Evolutionary conservation across 371 early-diverging fungal species (phyloP).

Genomic region (Rhizopus microsporus): DNA sequence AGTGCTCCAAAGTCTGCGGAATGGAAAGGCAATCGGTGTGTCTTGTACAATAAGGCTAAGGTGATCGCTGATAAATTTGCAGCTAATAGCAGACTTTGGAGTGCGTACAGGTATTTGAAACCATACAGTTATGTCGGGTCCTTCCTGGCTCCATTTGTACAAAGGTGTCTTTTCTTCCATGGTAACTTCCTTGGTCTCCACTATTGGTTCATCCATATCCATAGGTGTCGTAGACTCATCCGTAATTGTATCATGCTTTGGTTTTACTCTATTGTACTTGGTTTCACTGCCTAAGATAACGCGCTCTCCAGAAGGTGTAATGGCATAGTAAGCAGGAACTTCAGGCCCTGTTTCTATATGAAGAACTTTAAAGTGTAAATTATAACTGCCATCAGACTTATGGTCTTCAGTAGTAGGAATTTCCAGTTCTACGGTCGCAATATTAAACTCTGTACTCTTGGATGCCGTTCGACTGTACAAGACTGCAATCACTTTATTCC

Average conservation of each 20-base stretch:
- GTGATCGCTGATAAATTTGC: conserved; percentile 52
- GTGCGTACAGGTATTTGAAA: conserved; percentile 58
- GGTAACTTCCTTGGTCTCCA: conserved; percentile 12
- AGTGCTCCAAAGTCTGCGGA: conserved; percentile 37
- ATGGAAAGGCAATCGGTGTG: conserved; percentile 32
- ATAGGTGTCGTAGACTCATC: conserved; percentile 1
- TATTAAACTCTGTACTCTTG: conserved; percentile 38
- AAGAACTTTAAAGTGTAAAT: conserved; percentile 10
- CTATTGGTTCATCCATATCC: conserved; percentile 10
- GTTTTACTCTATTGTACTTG: conserved; percentile 25
- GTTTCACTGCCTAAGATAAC: conserved; percentile 58
- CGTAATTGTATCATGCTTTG: neutral
- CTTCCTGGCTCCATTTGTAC: conserved; percentile 78
- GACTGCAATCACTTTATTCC: conserved; percentile 29
- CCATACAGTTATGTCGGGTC: conserved; percentile 65
- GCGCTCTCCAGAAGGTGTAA: conserved; percentile 44
- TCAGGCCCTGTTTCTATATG: conserved; percentile 64
- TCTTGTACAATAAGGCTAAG: conserved; percentile 49
- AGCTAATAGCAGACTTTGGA: conserved; percentile 55
- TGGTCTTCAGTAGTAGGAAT: conserved; percentile 17
- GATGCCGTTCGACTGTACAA: conserved; percentile 40
- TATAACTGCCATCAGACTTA: conserved; percentile 10
- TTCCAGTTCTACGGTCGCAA: conserved; percentile 42
- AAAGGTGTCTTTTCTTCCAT: conserved; percentile 31
- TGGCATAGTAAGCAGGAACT: conserved; percentile 66